These are phyloP conservation scores for Closterium sp. DNA, from an alignment of 139 green algal species.

Conservation along the genomic window DNA sequence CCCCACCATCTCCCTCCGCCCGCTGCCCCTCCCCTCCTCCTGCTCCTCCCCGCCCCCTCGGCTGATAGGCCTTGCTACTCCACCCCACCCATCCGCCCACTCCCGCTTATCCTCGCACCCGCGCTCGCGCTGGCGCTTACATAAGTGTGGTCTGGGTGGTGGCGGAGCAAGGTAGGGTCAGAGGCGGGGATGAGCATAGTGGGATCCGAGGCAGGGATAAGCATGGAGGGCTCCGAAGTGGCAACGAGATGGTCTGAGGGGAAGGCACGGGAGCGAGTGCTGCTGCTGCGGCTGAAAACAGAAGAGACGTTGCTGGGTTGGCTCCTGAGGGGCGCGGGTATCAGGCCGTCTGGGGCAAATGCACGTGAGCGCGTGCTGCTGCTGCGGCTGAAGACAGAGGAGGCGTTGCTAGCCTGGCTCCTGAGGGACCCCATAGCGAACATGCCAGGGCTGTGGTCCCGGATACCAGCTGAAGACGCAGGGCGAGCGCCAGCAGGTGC, in stretches of 20 bases:
- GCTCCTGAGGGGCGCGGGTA: too few species aligned
- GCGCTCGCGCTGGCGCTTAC: neutral
- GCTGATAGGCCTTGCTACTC: neutral
- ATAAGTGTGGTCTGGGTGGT: neutral
- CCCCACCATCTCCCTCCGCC: neutral
- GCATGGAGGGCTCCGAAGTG: neutral
- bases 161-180: neutral
- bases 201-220: neutral
- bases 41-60: neutral
- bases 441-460: too few species aligned
- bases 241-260: neutral
- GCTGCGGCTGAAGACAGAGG: neutral
- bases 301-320: neutral
- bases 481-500: too few species aligned
- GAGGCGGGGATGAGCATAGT: neutral
- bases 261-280: neutral
- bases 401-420: neutral
- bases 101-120: neutral
- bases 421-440: neutral
- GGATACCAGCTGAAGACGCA: too few species aligned
- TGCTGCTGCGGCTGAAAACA: neutral
- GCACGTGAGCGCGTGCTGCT: neutral
- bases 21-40: neutral
- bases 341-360: neutral
- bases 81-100: neutral